These are phyloP conservation scores for Ehretia macrophylla DNA, from an alignment of 257 asterid genomes.

Conservation along the genomic window DNA sequence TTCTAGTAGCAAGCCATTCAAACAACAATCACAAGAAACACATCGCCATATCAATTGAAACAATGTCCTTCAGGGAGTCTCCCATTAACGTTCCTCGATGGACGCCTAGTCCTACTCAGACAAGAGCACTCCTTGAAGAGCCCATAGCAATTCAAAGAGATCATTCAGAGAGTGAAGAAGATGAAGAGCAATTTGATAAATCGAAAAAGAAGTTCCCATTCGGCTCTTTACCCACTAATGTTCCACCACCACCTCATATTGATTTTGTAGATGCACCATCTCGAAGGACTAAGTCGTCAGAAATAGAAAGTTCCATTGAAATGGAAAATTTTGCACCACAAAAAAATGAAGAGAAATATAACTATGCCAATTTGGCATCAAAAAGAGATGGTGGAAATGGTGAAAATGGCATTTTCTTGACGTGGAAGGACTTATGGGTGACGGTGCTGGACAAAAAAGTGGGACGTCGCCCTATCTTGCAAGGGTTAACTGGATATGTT, in stretches of 20 bases:
- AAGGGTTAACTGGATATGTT: conserved; percentile 50
- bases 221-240: background rate
- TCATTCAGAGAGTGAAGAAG: too few species aligned
- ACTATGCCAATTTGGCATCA: background rate
- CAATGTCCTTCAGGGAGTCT: background rate
- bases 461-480: conserved; percentile 37
- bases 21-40: too few species aligned
- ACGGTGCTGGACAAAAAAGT: conserved; percentile 35
- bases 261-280: background rate
- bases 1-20: background rate
- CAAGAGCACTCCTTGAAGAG: background rate
- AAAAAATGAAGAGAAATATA: background rate
- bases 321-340: background rate
- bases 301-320: background rate
- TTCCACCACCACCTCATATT: background rate
- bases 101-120: background rate
- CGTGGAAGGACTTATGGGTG: conserved; percentile 56
- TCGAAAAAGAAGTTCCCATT: background rate
- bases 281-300: background rate
- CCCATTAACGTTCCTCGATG: background rate
- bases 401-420: conserved; percentile 35
- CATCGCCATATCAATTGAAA: background rate
- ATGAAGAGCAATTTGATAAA: background rate
- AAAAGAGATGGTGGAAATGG: background rate
- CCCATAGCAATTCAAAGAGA: background rate